phyloP scores from a whole-genome alignment of 495 filamentous ascomycete genomes.

The Penicillium angulare region DNA sequence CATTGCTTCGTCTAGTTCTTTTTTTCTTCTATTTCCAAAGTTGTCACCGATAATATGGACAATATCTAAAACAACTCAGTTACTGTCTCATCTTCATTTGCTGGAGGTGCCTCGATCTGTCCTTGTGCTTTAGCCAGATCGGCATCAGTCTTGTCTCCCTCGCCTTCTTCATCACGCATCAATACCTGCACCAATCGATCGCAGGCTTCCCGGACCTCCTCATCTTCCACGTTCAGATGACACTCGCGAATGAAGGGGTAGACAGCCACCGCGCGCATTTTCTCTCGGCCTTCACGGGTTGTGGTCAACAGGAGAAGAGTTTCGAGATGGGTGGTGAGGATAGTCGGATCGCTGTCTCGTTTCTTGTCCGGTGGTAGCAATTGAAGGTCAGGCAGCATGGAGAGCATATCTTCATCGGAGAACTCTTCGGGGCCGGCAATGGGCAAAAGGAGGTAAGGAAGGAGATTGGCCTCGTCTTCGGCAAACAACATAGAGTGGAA shows the following conservation, averaged over 20 bases:
- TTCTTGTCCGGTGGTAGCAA: conserved; percentile 83
- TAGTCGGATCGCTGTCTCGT: conserved; percentile 69
- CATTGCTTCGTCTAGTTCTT: neutral
- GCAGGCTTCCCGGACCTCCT: conserved; percentile 78
- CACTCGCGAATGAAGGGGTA: conserved; percentile 88
- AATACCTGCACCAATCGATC: conserved; percentile 89
- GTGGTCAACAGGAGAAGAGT: conserved; percentile 80
- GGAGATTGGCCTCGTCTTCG: conserved; percentile 71
- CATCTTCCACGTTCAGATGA: conserved; percentile 75
- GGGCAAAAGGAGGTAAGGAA: conserved; percentile 82
- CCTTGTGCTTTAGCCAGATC: conserved; percentile 19
- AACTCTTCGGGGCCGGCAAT: conserved; percentile 60
- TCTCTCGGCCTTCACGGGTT: conserved; percentile 69
- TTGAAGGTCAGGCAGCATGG: conserved; percentile 84
- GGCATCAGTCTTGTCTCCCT: conserved; percentile 25
- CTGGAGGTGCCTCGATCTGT: conserved; percentile 12
- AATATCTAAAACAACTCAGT: conserved; percentile 32
- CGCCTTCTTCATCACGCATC: conserved; percentile 70
- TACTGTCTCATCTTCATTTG: conserved; percentile 42
- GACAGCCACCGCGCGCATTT: conserved; percentile 70
- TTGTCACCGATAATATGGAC: neutral
- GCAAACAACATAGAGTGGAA: conserved; percentile 70
- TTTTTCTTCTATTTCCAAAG: neutral
- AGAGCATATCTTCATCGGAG: conserved; percentile 65
- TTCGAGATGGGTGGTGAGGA: conserved; percentile 84